These are phyloP conservation scores for Zasmidium angulare DNA, from an alignment of 2,329 filamentous ascomycete genomes.

Conservation along the genomic window DNA sequence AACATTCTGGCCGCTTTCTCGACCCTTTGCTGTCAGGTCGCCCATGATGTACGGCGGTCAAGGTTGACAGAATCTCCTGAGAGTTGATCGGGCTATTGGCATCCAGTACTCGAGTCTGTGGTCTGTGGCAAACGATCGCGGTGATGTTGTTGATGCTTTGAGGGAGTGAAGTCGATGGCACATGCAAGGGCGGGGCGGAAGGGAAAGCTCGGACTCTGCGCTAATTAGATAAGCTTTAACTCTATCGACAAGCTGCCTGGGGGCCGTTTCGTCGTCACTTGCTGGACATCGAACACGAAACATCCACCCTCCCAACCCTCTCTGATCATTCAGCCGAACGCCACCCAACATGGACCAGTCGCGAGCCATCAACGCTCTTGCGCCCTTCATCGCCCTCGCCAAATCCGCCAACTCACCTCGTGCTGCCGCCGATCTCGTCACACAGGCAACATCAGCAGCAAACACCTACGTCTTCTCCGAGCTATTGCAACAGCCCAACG, in stretches of 20 bases:
- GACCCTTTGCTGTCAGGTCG: no score
- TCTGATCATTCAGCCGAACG: no score
- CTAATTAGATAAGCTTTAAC: no score
- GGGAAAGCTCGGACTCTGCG: neutral
- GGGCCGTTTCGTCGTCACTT: neutral
- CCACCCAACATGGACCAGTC: constrained; percentile 66
- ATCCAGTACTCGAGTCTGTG: no score
- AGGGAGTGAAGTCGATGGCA: neutral
- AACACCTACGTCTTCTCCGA: constrained; percentile 93
- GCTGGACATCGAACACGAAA: neutral
- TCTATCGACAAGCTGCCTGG: neutral
- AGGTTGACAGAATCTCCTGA: no score
- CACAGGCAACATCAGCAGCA: constrained; percentile 81
- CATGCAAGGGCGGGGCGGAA: neutral
- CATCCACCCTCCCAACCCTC: neutral
- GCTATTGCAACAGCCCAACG: constrained; percentile 76
- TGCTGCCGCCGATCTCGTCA: constrained; percentile 81
- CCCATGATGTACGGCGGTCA: no score
- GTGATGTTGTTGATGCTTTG: neutral
- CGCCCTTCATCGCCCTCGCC: constrained; percentile 88
- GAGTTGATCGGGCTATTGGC: no score
- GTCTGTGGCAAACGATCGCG: no score
- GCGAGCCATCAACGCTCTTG: constrained; percentile 58
- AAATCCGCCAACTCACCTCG: constrained; percentile 82
- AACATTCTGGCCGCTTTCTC: no score